Base-by-base conservation (phyloP, 306 rosid species). In the Begonia masoniana region DNA sequence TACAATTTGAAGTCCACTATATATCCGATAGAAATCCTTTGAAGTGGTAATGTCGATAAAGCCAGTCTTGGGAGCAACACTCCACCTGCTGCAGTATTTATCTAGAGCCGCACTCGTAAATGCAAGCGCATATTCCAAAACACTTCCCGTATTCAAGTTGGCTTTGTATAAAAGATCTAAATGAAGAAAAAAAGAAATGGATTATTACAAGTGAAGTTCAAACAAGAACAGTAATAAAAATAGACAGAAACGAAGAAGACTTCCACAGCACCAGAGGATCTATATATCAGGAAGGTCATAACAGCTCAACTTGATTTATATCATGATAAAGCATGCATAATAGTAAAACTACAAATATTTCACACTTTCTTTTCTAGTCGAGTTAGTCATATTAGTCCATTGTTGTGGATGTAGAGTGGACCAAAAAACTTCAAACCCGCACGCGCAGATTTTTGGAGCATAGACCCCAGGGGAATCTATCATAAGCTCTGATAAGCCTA, bases 1-100 rank as follows among this genome's bases (percentile, higher is more conserved):
- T 78, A 91, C 97, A 75, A 91, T 85, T 81, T 91, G 97, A 56
- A 91, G 97, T 58, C 97, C 95, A 55, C 97, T 91, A 69, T 91
- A 91, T 62, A 91, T 85, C 10, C 96, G 81, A 71, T 91, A 91
- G 74, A 83, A 85, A 77, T 91, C 97, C 81, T 77, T 85, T 41
- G 97, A 85, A 62, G 85, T 85, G 60, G 97, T 85, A 55, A 91
- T 85, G 75, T 91, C 97, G 62, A 91, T 80, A 74, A 91, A 91
- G 58, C 97, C 96, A 62, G 97, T 85, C 76, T 81, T 91, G 55
- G 97, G 94, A 17, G 84, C 82, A 66, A 83, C 87, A 73, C 95
- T 85, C 97, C 97, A 91, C 73, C 83, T 82, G 51, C 77, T 78
- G 59, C 97, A 91, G 69, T 83, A 91, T 66, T 91, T 91, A 77